Evolutionary conservation across 176 grass and related monocot genomes (phyloP), one percentile per base, ranked within the genome.

Genomic region (Cenchrus purpureus): DNA sequence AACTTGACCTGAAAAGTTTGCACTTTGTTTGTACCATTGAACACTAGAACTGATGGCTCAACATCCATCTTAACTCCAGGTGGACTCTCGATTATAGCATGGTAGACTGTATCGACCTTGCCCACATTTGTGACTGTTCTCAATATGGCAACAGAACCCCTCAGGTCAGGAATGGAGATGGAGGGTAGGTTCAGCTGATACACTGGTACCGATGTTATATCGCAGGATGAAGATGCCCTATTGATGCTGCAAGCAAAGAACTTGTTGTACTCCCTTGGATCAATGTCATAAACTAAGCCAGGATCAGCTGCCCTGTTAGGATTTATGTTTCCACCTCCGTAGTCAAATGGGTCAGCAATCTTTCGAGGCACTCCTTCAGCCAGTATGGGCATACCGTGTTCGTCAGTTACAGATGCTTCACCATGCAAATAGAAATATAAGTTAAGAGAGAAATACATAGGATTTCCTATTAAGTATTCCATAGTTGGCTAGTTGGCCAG

Each of bases 41-140:
- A 88, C 10, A 71, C 65, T 4, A 83, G 79, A 19, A 88, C 31
- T 0, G 73, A 15, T 1, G 86, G 86, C 15, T 88, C 65, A 61
- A 88, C 10, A 2, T 77, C 80, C 10, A 40, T 40, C 37, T 40
- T 40, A 40, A 40, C 37, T 40, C 37, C 37, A 40, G 37, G 37
- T 40, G 37, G 86, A 20, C 79, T 63, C 20, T 87, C 42, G 1
- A 83, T 43, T 28, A 15, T 14, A 15, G 42, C 19, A 0, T 29
- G 72, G 79, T 87, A 87, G 19, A 69, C 63, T 51, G 79, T 56
- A 62, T 88, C 16, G 0, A 62, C 64, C 13, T 77, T 31, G 4
- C 86, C 79, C 9, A 83, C 79, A 25, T 82, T 82, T 19, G 72
- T 87, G 12, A 87, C 86, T 2, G 78, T 70, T 61, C 86, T 82